Conservation (phyloP, 2,329 filamentous ascomycete genomes). For the Trichoderma simmonsii region DNA sequence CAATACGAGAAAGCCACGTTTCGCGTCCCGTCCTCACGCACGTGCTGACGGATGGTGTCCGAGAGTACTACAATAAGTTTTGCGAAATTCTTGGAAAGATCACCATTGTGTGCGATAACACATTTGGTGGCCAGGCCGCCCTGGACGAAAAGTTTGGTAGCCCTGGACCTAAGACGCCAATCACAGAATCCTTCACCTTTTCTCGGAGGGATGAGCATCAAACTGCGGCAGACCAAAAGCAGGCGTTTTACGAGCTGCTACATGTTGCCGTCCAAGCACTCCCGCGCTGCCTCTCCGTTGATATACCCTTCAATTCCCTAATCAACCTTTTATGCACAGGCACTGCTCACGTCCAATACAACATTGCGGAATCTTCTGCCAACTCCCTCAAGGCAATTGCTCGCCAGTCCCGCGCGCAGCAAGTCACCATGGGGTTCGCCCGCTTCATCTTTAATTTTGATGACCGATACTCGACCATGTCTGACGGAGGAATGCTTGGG, state of each 20-base stretch:
- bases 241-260: conserved; percentile 91
- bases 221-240: conserved; percentile 74
- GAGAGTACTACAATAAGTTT: conserved; percentile 84
- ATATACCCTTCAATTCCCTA: conserved; percentile 88
- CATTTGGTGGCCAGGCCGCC: conserved; percentile 92
- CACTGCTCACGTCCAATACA: conserved; percentile 89
- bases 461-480: conserved; percentile 95
- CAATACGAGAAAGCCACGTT: conserved; percentile 60
- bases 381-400: conserved; percentile 95
- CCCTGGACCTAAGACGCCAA: conserved; percentile 87
- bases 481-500: conserved; percentile 93
- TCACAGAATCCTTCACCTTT: conserved; percentile 92
- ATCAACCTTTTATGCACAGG: conserved; percentile 95
- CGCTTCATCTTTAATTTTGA: conserved; percentile 99
- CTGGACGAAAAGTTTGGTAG: conserved; percentile 92
- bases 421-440: conserved; percentile 94
- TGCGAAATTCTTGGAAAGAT: conserved; percentile 96
- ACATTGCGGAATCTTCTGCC: conserved; percentile 88
- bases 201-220: conserved; percentile 75
- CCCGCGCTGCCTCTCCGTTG: conserved; percentile 85
- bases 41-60: conserved; percentile 69
- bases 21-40: conserved; percentile 62
- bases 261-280: conserved; percentile 94
- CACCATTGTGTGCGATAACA: conserved; percentile 92
- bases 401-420: conserved; percentile 85